Base-by-base conservation (phyloP, 108 stramenopile species). In the Licmophora abbreviata region DNA sequence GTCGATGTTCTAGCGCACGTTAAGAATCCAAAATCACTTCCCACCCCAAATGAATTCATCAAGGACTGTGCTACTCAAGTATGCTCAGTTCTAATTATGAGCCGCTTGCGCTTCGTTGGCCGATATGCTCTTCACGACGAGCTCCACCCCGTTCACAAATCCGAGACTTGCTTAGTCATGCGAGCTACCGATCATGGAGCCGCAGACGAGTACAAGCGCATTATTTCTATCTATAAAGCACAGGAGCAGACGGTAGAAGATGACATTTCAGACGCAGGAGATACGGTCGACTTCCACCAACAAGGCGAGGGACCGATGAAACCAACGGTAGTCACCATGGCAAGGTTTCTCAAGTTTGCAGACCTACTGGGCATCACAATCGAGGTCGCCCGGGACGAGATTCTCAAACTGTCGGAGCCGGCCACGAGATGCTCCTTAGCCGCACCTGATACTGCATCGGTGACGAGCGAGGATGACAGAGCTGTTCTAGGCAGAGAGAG, bases 171-270 rank as follows among this genome's bases (percentile, higher is more conserved):
- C 21, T 27, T 71, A 6, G 60, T 66, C 10, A 33, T 71, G 15
- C 33, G 56, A 27, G 69, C 69, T 10, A 61, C 43, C 42, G 69
- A 71, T 62, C 61, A 66, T 12, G 57, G 69, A 28, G 47, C 48
- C 7, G 60, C 58, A 50, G 64, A 71, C 12, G 43, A 59, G 40
- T 69, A 47, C 51, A 12, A 59, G 17, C 12, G 43, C 12, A 44
- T 44, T 10, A 14, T 43, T 8, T 28, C 27, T 48, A 29, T 28
- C 27, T 29, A 48, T 15, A 7, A 9, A 7, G 22, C 18, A 29
- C 17, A 56, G 17, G 55, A n/a, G 24, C 44, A 45, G 21, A 24
- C 44, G 15, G 55, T 21, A 9, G 42, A 54, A 9, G 52, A 54
- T 7, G 52, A 54, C 10, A 54, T 43, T 8, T 54, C 52, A 7